Evolutionary conservation across 192 early-diverging fungal species (phyloP).

Genomic region (Backusella sp.): DNA sequence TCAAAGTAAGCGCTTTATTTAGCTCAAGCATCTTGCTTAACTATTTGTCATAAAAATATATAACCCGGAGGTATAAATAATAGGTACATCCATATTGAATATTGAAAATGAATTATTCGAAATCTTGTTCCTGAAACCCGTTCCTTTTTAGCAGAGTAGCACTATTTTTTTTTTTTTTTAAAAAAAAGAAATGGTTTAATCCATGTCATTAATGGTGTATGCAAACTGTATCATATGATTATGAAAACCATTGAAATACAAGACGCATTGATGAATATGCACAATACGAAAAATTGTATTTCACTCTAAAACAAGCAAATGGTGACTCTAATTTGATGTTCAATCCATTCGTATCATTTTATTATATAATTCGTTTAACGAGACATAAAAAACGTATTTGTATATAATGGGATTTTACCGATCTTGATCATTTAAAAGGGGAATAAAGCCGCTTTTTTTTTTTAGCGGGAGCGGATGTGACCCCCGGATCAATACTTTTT

Average conservation of each 20-base stretch:
- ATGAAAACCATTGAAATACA: too few relatives aligned
- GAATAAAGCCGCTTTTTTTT: too few relatives aligned
- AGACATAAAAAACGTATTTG: neutral
- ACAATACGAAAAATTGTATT: neutral
- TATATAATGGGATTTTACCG: neutral
- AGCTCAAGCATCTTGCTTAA: neutral
- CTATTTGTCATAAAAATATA: neutral
- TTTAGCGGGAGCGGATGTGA: neutral
- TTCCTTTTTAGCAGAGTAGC: neutral
- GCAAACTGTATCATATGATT: too few relatives aligned
- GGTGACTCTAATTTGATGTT: neutral
- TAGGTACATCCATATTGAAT: neutral
- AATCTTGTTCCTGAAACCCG: neutral
- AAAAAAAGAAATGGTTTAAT: too few relatives aligned
- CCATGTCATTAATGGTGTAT: too few relatives aligned
- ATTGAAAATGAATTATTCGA: neutral
- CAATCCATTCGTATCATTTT: neutral
- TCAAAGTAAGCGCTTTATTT: neutral
- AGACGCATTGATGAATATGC: too few relatives aligned
- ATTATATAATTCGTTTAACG: neutral
- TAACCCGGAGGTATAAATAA: neutral
- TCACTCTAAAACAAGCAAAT: neutral
- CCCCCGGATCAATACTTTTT: neutral
- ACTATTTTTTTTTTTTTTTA: neutral
- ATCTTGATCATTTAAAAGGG: too few relatives aligned